Evolutionary conservation across 306 rosid species (phyloP).

Genomic region (Geum urbanum): DNA sequence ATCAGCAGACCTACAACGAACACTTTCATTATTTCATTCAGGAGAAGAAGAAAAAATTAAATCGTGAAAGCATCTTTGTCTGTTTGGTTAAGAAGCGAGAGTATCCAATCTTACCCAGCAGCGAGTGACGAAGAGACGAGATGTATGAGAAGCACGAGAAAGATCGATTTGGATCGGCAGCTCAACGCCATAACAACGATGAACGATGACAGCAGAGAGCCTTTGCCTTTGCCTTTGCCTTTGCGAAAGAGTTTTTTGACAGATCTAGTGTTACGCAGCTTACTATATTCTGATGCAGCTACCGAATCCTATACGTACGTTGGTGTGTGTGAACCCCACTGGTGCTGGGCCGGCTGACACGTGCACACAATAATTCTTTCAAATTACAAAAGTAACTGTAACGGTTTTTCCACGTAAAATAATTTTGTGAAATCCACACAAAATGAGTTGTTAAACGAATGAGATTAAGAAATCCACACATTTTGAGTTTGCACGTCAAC

Average conservation of each 20-base stretch:
- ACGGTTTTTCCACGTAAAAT: no score
- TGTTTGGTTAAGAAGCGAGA: background rate
- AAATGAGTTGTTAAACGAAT: no score
- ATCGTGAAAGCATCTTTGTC: background rate
- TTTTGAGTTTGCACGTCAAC: no score
- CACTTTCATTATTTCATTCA: background rate
- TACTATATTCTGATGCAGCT: background rate
- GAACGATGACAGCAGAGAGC: background rate
- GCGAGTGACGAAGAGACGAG: conserved; percentile 51
- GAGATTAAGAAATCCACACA: background rate
- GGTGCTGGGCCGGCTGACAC: no score
- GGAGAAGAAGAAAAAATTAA: background rate
- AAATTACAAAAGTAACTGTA: no score
- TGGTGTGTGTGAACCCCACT: no score
- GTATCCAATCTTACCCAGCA: conserved; percentile 46
- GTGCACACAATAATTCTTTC: no score
- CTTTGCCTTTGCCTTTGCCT: no score
- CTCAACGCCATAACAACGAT: conserved; percentile 20
- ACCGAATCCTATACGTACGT: background rate
- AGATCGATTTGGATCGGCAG: conserved; percentile 39
- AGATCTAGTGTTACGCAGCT: conserved; percentile 14
- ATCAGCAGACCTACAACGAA: conserved; percentile 52
- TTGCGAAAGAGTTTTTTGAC: background rate
- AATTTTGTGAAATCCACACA: no score
- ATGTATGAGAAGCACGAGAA: conserved; percentile 42